Evolutionary conservation across 1,284 basidiomycete genomes (phyloP).

Genomic region (Rhodotorula sp.): DNA sequence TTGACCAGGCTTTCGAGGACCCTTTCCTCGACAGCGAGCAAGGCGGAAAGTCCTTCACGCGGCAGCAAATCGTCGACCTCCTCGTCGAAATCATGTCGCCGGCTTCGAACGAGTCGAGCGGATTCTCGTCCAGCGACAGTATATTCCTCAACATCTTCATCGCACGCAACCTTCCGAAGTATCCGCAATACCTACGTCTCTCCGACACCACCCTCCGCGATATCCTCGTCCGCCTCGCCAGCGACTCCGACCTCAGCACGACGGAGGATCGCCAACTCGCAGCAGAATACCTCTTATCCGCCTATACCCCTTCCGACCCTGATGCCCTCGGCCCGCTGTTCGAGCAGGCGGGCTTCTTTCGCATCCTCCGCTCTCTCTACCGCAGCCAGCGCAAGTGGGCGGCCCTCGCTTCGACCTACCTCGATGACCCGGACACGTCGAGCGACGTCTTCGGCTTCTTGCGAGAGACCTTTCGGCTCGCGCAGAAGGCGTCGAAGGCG

Average conservation of each 20-base stretch:
- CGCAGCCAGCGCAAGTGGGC: conserved; percentile 74
- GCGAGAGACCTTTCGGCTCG: conserved; percentile 32
- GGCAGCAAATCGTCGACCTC: conserved; percentile 80
- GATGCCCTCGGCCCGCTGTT: conserved; percentile 69
- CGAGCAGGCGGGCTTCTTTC: conserved; percentile 80
- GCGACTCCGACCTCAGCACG: conserved; percentile 69
- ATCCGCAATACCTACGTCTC: conserved; percentile 81
- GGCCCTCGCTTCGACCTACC: conserved; percentile 66
- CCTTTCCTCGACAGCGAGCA: conserved; percentile 78
- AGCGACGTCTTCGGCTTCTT: conserved; percentile 58
- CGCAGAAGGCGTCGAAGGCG: neutral
- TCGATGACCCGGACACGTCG: conserved; percentile 72
- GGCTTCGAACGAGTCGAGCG: conserved; percentile 44
- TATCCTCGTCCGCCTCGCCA: conserved; percentile 74
- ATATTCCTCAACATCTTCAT: conserved; percentile 94
- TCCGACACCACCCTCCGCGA: conserved; percentile 66
- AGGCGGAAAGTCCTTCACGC: conserved; percentile 58
- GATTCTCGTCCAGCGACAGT: conserved; percentile 59
- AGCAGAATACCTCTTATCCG: conserved; percentile 89
- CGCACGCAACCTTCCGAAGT: conserved; percentile 94
- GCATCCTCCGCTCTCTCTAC: conserved; percentile 80
- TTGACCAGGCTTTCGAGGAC: conserved; percentile 95
- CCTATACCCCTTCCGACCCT: conserved; percentile 77
- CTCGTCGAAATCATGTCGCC: conserved; percentile 73
- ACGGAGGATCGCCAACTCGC: conserved; percentile 93